These are phyloP conservation scores for Cladophialophora immunda DNA, from an alignment of 2,329 filamentous ascomycete species.

Conservation along the genomic window DNA sequence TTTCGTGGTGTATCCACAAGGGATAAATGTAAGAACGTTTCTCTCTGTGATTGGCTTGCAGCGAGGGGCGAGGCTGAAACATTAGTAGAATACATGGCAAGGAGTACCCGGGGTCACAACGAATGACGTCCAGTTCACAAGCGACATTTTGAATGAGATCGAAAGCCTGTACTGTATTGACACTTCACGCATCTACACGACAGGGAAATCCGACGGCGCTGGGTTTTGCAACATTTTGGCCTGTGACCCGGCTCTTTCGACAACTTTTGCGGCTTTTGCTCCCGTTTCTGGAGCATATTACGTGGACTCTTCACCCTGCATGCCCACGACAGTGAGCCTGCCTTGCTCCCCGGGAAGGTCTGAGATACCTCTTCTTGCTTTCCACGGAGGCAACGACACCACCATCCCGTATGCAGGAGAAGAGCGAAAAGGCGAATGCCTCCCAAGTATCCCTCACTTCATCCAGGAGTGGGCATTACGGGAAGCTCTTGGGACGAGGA, in stretches of 20 bases:
- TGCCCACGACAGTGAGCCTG: not conserved
- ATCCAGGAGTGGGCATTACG: slow-evolving; percentile 3
- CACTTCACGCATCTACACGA: not conserved
- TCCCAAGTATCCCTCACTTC: slow-evolving; percentile 17
- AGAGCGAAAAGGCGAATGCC: slow-evolving; percentile 3
- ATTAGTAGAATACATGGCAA: slow-evolving; percentile 48
- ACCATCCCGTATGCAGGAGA: slow-evolving; percentile 54
- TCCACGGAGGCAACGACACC: slow-evolving; percentile 54
- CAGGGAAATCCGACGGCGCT: not conserved
- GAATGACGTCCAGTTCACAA: slow-evolving; percentile 56
- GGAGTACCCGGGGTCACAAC: slow-evolving; percentile 50
- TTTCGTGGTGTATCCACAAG: slow-evolving; percentile 56
- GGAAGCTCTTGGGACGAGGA: slow-evolving; percentile 3
- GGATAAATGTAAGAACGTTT: slow-evolving; percentile 26
- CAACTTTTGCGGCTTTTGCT: not conserved
- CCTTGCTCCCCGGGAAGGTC: slow-evolving; percentile 8
- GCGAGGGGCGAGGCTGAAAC: not conserved
- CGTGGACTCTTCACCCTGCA: not conserved
- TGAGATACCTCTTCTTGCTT: slow-evolving; percentile 53
- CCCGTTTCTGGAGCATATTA: not conserved
- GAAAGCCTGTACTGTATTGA: not conserved
- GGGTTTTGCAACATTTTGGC: not conserved
- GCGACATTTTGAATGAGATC: slow-evolving; percentile 48
- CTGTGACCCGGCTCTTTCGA: not conserved
- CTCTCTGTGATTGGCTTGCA: not conserved